Evolutionary conservation across 2,329 filamentous ascomycete species (phyloP), one percentile per base, ranked within the genome.

Genomic region (Ophiostoma australiae): DNA sequence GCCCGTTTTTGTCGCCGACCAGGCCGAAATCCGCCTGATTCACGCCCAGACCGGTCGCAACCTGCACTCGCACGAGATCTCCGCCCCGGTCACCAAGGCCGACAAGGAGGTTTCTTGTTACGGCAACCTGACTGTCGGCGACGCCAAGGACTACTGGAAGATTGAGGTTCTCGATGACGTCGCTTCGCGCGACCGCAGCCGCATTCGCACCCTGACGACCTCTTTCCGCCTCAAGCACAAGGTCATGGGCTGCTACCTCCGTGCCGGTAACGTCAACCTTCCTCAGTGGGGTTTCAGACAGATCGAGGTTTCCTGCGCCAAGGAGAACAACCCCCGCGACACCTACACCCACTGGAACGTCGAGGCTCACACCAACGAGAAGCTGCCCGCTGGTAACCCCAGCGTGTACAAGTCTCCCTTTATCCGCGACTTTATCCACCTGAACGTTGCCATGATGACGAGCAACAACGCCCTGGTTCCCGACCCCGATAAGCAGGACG

Each of bases 251-350:
- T 99, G 95, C 82, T 99, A 99, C 79, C 88, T 99, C 69, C 91
- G 94, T 74, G 96, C 95, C 72, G 94, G 94, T 76, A 99, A 97
- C 77, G 91, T 93, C 67, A 99, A 98, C 81, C 85, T 99, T 74
- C 95, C 95, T 69, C 95, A 98, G 79, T 99, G 95, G 95, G 95
- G 95, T 79, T 99, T 99, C 86, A 97, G 98, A 84, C 95, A 99
- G 82, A 98, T 99, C 75, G 95, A 99, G 82, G 94, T 95, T 48
- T 97, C 93, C 35, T 99, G 95, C 81, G 89, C 90, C 75, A 97
- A 97, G 84, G 88, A 91, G 76, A 97, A 97, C 84, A 95, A 94
- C 77, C 93, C 94, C 7, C 88, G 90, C 70, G 95, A 99, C 80
- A 88, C 93, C 58, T 98, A 97, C 81, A 99, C 95, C 10, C 95